These are phyloP conservation scores for Saturnispora sanitii DNA, from an alignment of 805 yeast genomes.

Conservation along the genomic window DNA sequence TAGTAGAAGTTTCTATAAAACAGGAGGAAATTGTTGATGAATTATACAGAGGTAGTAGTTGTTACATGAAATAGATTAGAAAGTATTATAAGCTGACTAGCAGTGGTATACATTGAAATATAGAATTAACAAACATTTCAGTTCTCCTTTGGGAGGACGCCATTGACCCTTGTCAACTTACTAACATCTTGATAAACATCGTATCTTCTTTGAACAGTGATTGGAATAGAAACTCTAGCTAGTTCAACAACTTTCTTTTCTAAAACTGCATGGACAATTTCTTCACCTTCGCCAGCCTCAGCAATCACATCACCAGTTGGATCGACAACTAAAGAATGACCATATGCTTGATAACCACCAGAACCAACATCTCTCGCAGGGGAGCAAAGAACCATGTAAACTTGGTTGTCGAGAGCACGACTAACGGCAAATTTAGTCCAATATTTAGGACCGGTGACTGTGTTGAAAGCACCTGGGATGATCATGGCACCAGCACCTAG, in stretches of 20 bases:
- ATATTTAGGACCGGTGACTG: conserved; percentile 75
- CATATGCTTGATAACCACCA: conserved; percentile 53
- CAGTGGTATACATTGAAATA: conserved; percentile 2
- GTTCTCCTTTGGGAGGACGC: no score
- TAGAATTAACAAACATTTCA: no score
- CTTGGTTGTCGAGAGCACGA: conserved; percentile 67
- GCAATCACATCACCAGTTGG: conserved; percentile 52
- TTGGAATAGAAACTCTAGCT: conserved; percentile 61
- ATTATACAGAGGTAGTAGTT: conserved; percentile 33
- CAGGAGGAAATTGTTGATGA: conserved; percentile 43
- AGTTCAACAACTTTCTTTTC: conserved; percentile 49
- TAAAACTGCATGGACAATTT: conserved; percentile 62
- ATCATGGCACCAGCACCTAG: conserved; percentile 63
- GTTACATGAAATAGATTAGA: background rate
- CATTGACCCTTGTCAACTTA: conserved; percentile 17
- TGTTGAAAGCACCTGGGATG: conserved; percentile 79
- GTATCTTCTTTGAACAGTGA: conserved; percentile 59
- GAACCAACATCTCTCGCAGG: conserved; percentile 66
- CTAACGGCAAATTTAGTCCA: conserved; percentile 71
- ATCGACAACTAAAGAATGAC: conserved; percentile 55
- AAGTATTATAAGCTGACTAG: no score
- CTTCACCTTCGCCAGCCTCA: conserved; percentile 75
- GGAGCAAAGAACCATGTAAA: conserved; percentile 69
- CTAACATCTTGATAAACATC: conserved; percentile 47
- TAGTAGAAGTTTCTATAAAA: conserved; percentile 45